Base-by-base conservation (phyloP, 306 rosid genomes). In the Inga oerstediana region DNA sequence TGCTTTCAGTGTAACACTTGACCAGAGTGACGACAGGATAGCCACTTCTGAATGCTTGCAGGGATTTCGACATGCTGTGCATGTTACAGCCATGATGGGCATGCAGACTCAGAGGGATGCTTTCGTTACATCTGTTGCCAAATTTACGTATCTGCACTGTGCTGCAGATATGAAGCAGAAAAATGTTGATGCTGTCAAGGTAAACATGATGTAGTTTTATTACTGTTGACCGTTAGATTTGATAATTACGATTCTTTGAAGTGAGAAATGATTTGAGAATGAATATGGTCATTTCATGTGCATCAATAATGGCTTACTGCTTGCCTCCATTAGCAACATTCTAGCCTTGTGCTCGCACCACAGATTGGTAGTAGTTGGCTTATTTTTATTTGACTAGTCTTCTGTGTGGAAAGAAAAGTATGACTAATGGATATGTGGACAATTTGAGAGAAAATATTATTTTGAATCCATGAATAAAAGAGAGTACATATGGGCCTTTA, bases 31-130 rank as follows among this genome's bases (percentile, higher is more conserved):
- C 87, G 98, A 97, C 87, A 89, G 92, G 88, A 86, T 90, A 79
- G 97, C 99, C 82, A 91, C 98, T 64, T 87, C 97, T 85, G 97
- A 91, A 62, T 97, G 97, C 83, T 84, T 97, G 79, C 95, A 84
- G 83, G 99, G 99, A 80, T 92, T 92, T 77, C 94, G 98, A 82
- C 88, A 92, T 89, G 97, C 99, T 74, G 94, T 97, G 86, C 99
- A 92, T 89, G 91, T 94, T 77, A 97, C 99, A 72, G 92, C 99
- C 35, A 85, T 97, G 79, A 89, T 94, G 99, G 93, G 98, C 74
- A 90, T 97, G 98, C 99, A 97, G 90, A 97, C 98, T 67, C 99
- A 97, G 83, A 92, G 97, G 87, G 97, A 97, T 84, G 99, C 99
- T 79, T 97, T 97, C 79, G 98, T 97, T 78, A 92, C 99, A 77